phyloP scores from a whole-genome alignment of 2,329 filamentous ascomycete genomes.

The Trichocomaceae sp. region DNA sequence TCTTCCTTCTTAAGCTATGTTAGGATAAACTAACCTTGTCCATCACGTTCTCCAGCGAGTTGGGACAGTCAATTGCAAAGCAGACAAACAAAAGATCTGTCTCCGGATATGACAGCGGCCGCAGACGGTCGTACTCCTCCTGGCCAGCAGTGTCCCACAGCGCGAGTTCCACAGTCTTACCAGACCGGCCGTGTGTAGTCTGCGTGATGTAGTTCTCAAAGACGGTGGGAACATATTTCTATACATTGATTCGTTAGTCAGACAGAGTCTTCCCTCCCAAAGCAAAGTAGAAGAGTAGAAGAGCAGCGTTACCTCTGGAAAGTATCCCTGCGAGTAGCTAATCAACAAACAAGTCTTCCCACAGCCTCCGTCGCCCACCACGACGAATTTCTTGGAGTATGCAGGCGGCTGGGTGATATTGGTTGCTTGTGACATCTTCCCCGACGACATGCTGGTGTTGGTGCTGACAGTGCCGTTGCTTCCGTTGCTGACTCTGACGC shows the following conservation, averaged over 20 bases:
- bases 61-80: slow-evolving; percentile 98
- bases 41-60: slow-evolving; percentile 95
- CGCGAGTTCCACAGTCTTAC: slow-evolving; percentile 92
- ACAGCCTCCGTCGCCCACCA: slow-evolving; percentile 95
- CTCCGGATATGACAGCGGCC: slow-evolving; percentile 94
- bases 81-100: slow-evolving; percentile 97
- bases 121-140: slow-evolving; percentile 52
- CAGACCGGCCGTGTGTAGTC: slow-evolving; percentile 76
- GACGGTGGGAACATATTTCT: slow-evolving; percentile 99
- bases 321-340: slow-evolving; percentile 97
- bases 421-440: slow-evolving; percentile 71
- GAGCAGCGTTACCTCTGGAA: slow-evolving; percentile 73
- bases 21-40: slow-evolving; percentile 67
- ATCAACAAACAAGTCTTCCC: slow-evolving; percentile 98
- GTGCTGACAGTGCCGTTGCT: slow-evolving; percentile 56
- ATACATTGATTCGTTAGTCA: not conserved
- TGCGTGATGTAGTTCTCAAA: slow-evolving; percentile 99
- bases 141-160: slow-evolving; percentile 87
- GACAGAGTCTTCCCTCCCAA: not conserved
- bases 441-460: slow-evolving; percentile 68
- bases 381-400: slow-evolving; percentile 98
- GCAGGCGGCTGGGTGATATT: slow-evolving; percentile 83
- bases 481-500: slow-evolving; percentile 72
- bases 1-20: not conserved
- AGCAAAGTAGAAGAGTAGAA: not conserved